phyloP scores from a whole-genome alignment of 768 basidiomycete genomes.

The Hemileccinum rubropunctum region DNA sequence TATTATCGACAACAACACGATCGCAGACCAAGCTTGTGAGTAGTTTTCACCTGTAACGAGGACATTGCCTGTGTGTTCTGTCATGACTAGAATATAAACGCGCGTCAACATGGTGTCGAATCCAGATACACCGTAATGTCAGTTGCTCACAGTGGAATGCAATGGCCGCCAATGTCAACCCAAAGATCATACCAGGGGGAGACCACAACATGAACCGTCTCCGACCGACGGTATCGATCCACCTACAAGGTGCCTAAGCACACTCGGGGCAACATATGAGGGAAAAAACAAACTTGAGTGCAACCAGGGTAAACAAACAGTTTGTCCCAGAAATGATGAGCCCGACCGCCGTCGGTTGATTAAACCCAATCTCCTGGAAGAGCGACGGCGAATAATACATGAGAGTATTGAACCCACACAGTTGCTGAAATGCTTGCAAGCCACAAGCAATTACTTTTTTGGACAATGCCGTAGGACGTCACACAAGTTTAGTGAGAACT shows the following conservation, averaged over 20 bases:
- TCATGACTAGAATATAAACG: constrained; percentile 44
- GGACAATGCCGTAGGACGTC: neutral
- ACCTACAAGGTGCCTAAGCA: constrained; percentile 11
- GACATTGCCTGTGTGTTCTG: constrained; percentile 54
- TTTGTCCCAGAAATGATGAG: constrained; percentile 77
- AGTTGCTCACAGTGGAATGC: constrained; percentile 49
- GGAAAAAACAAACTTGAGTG: constrained; percentile 47
- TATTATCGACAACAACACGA: constrained; percentile 77
- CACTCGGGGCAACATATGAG: neutral
- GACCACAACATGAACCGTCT: constrained; percentile 68
- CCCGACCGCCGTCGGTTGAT: constrained; percentile 79
- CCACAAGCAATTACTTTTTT: constrained; percentile 68
- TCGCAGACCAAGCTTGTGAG: constrained; percentile 57
- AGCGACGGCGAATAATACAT: constrained; percentile 76
- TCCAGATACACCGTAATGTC: constrained; percentile 31
- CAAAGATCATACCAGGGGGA: constrained; percentile 70
- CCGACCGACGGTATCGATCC: constrained; percentile 68
- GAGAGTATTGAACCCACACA: constrained; percentile 83
- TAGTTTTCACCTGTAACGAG: constrained; percentile 61
- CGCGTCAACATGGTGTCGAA: neutral
- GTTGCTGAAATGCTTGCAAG: constrained; percentile 79
- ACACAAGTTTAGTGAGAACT: neutral
- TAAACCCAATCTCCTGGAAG: constrained; percentile 77
- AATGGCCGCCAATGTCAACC: constrained; percentile 59
- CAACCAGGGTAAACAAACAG: constrained; percentile 74